phyloP scores from a whole-genome alignment of 1,139 yeast species.

The Suhomyces guaymorum region DNA sequence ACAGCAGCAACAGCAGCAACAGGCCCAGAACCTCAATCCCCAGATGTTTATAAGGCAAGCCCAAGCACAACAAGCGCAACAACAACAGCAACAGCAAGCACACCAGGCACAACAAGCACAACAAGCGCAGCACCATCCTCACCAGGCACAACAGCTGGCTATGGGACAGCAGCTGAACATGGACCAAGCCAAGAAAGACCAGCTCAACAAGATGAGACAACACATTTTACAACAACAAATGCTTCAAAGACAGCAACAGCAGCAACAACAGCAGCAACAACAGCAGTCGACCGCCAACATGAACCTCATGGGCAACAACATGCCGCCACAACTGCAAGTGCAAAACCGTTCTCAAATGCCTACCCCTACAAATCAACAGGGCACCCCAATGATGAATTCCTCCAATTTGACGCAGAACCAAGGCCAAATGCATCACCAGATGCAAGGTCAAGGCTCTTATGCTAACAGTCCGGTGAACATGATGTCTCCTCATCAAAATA shows the following conservation, averaged over 20 bases:
- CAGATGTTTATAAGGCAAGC: constrained; percentile 28
- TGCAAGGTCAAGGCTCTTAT: constrained; percentile 7
- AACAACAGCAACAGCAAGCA: constrained; percentile 14
- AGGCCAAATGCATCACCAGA: constrained; percentile 12
- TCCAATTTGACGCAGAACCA: constrained; percentile 5
- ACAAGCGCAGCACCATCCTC: constrained; percentile 15
- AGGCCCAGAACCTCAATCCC: constrained; percentile 21
- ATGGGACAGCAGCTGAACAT: constrained; percentile 21
- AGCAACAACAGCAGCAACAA: constrained; percentile 11
- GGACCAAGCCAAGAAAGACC: constrained; percentile 25
- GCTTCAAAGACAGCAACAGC: constrained; percentile 24
- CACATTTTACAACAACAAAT: constrained; percentile 44
- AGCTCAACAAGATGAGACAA: constrained; percentile 38
- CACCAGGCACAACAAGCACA: constrained; percentile 16
- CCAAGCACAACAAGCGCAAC: constrained; percentile 13
- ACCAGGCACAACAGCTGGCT: constrained; percentile 15
- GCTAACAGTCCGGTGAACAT: constrained; percentile 18
- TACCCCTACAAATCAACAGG: constrained; percentile 9
- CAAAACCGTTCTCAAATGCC: constrained; percentile 10
- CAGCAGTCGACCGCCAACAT: constrained; percentile 10
- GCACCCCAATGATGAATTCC: constrained; percentile 9
- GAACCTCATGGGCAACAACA: constrained; percentile 9
- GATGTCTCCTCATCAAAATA: constrained; percentile 18
- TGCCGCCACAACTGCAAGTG: constrained; percentile 8
- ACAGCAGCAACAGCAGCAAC: constrained; percentile 8